Percentiles rank a stretch among this genome's conserved stretches.
These are phyloP conservation scores for Henckelia pumila DNA, from an alignment of 257 asterid species.

Conservation along the genomic window DNA sequence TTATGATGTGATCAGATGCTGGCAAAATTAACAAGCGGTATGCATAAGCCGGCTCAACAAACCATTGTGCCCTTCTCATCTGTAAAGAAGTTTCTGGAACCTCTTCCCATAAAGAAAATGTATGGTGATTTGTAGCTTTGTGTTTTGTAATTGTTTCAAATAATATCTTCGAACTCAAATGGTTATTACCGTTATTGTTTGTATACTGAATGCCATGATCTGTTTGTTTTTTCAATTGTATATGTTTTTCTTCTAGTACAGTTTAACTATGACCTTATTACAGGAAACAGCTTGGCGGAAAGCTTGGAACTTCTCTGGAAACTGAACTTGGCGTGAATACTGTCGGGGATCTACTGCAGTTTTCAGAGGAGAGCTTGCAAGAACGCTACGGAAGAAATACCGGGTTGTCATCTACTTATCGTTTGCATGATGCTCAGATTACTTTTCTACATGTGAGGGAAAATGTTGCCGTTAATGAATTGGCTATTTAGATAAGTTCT, in stretches of 20 bases:
- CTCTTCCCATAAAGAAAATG: slow-evolving; percentile 87
- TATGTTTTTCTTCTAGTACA: neutral
- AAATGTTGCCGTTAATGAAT: slow-evolving; percentile 3
- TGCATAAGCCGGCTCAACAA: slow-evolving; percentile 98
- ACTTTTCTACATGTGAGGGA: slow-evolving; percentile 14
- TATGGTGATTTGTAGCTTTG: slow-evolving; percentile 31
- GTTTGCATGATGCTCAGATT: slow-evolving; percentile 12
- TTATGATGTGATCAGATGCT: slow-evolving; percentile 65
- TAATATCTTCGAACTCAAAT: slow-evolving; percentile 5
- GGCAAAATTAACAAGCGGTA: slow-evolving; percentile 93
- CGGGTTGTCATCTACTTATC: slow-evolving; percentile 57
- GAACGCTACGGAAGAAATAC: slow-evolving; percentile 81
- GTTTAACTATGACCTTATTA: slow-evolving; percentile 22
- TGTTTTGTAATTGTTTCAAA: slow-evolving; percentile 5
- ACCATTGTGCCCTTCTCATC: slow-evolving; percentile 82
- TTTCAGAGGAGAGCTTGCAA: slow-evolving; percentile 83
- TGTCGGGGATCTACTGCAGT: slow-evolving; percentile 86
- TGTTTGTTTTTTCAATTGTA: slow-evolving; percentile 18
- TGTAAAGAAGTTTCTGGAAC: slow-evolving; percentile 60
- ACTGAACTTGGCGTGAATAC: slow-evolving; percentile 69
- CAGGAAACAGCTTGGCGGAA: slow-evolving; percentile 99
- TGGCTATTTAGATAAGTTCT: slow-evolving; percentile 5
- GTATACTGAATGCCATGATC: slow-evolving; percentile 9
- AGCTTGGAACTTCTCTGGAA: slow-evolving; percentile 88
- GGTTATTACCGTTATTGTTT: neutral